phyloP scores from a whole-genome alignment of 1,284 basidiomycete species.

The Pseudozyma sp. region DNA sequence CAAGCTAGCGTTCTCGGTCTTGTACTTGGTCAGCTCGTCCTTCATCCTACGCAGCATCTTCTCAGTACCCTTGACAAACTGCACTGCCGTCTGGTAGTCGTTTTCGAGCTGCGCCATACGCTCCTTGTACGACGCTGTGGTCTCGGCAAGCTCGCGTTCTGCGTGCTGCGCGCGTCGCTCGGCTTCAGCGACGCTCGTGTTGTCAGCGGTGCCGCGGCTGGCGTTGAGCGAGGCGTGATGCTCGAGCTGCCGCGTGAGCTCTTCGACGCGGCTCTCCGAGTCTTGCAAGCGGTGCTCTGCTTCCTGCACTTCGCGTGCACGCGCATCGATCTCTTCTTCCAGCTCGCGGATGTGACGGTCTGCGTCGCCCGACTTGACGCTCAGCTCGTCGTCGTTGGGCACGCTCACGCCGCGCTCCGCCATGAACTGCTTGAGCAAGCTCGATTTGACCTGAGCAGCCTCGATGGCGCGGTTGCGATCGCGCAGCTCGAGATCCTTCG shows the following conservation, averaged over 20 bases:
- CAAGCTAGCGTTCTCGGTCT: constrained; percentile 65
- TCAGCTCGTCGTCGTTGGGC: constrained; percentile 65
- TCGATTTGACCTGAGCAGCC: constrained; percentile 80
- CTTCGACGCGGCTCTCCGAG: constrained; percentile 61
- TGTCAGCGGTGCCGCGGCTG: constrained; percentile 76
- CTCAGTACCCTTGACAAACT: constrained; percentile 86
- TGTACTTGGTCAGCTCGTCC: constrained; percentile 70
- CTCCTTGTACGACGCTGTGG: constrained; percentile 64
- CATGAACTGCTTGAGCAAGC: constrained; percentile 85
- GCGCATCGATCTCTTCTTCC: constrained; percentile 63
- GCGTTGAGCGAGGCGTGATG: constrained; percentile 70
- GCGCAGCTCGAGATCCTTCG: constrained; percentile 76
- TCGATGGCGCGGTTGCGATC: constrained; percentile 78
- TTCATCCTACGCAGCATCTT: constrained; percentile 99
- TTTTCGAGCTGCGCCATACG: constrained; percentile 80
- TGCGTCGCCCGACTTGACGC: constrained; percentile 55
- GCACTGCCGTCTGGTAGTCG: constrained; percentile 92
- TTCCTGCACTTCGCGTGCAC: constrained; percentile 56
- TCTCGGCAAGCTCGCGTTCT: constrained; percentile 65
- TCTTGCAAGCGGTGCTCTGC: constrained; percentile 63
- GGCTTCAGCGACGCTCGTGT: constrained; percentile 81
- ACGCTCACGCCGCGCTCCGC: constrained; percentile 76
- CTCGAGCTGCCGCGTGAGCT: constrained; percentile 60
- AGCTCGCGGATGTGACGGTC: constrained; percentile 62
- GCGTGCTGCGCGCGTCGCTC: constrained; percentile 72